Base-by-base conservation (phyloP, 2,329 filamentous ascomycete genomes). In the Botrytis medusae region DNA sequence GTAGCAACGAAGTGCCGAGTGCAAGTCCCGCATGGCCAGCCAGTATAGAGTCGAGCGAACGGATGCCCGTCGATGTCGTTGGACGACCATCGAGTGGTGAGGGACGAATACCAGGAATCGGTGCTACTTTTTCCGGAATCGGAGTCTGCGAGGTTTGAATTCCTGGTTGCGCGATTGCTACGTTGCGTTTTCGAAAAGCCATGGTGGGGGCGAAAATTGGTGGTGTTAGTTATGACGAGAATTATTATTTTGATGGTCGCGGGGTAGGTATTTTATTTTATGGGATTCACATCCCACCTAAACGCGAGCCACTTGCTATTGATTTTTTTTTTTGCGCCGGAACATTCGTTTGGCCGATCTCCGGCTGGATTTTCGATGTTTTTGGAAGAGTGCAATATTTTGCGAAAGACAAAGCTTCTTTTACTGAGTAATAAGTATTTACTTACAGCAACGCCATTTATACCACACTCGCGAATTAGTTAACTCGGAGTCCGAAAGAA, bases 21-120 rank as follows among this genome's bases (percentile, higher is more conserved):
- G 93, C 90, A 7, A 98, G 85, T 0, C 96, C 96, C 7, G 91
- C 89, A 83, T 98, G 95, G 0, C 95, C 94, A 59, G 94, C 94
- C 1, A 99, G 86, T 29, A 97, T 86, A 74, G 89, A 89, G 80
- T 99, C 96, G 59, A 99, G 85, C 29, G 94, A 97, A 5, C 90
- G 87, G 0, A 94, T 95, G 34, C 96, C 96, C 0, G 96, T 98
- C 0, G 96, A 99, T 2, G 93, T 98, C 12, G 93, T 97, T 54
- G 90, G 87, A 65, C 94, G 91, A 72, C 95, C 95, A 81, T 97
- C 95, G 46, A 97, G 85, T 64, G 95, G 93, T 20, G 96, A 99
- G 25, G 95, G 93, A 68, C 95, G 90, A 34, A 94, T 87, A 29
- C 91, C 90, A 61, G 85, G 83, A 29, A 80, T 79, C 20, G 80